These are phyloP conservation scores for Suillus subaureus DNA, from an alignment of 768 basidiomycete species.

Conservation along the genomic window DNA sequence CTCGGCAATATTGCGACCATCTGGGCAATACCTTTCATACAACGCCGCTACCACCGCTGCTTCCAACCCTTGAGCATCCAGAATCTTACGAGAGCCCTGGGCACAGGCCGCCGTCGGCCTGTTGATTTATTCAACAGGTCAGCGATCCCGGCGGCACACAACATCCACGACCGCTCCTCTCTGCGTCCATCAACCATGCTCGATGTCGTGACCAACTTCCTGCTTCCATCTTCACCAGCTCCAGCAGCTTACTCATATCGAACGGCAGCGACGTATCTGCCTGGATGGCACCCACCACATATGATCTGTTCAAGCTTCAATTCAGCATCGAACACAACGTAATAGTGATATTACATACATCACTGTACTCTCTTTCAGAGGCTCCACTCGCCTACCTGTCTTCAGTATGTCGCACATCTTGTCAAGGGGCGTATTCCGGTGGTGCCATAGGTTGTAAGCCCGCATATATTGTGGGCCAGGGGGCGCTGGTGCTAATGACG, in stretches of 20 bases:
- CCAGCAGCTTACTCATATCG: conserved; percentile 33
- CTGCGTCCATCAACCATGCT: conserved; percentile 34
- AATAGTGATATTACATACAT: conserved; percentile 36
- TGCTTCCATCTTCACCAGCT: conserved; percentile 41
- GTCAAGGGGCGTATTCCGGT: conserved; percentile 34
- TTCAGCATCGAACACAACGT: background rate
- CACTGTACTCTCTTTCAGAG: conserved; percentile 48
- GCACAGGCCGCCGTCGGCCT: background rate
- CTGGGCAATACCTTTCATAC: background rate
- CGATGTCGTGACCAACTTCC: conserved; percentile 45
- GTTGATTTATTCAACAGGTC: background rate
- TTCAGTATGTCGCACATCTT: conserved; percentile 43
- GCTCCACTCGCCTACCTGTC: conserved; percentile 34
- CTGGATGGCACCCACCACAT: conserved; percentile 44
- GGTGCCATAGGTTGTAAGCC: conserved; percentile 49
- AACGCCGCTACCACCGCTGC: background rate
- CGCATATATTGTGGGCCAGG: conserved; percentile 41
- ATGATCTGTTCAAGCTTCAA: conserved; percentile 34
- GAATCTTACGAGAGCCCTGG: background rate
- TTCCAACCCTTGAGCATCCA: background rate
- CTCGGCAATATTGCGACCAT: background rate
- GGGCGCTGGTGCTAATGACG: conserved; percentile 21
- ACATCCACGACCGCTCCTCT: conserved; percentile 5
- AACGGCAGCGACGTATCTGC: conserved; percentile 42
- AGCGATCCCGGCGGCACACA: background rate